phyloP scores from a whole-genome alignment of 2,329 filamentous ascomycete species.

The Fusarium tjaetaba region DNA sequence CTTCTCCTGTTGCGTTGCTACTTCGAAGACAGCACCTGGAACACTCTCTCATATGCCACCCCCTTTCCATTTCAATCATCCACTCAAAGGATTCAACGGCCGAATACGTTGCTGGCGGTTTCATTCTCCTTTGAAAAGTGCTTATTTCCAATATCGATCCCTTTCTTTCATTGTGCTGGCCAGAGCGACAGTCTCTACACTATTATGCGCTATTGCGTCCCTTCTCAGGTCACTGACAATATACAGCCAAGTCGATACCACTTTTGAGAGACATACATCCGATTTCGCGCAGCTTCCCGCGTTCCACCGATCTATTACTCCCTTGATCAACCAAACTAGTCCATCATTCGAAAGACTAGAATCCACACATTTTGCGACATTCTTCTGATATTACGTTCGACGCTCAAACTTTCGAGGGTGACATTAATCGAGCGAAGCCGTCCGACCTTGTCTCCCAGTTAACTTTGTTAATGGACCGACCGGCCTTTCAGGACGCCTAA shows the following conservation, averaged over 20 bases:
- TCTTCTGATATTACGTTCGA: conserved; percentile 1
- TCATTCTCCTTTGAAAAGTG: conserved; percentile 9
- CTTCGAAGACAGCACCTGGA: conserved; percentile 34
- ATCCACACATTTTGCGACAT: conserved; percentile 18
- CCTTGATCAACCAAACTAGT: conserved; percentile 32
- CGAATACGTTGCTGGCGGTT: conserved; percentile 35
- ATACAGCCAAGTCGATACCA: conserved; percentile 33
- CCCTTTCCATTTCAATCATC: conserved; percentile 37
- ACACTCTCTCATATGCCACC: conserved; percentile 30
- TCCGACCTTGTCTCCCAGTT: conserved; percentile 8
- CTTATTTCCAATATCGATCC: conserved; percentile 17
- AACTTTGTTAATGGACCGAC: conserved; percentile 46
- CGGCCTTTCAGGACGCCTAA: conserved; percentile 32
- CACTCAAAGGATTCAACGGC: conserved; percentile 33
- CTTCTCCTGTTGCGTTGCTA: conserved; percentile 38
- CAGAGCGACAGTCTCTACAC: conserved; percentile 12
- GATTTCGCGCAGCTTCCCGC: conserved; percentile 30
- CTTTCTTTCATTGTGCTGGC: conserved; percentile 20
- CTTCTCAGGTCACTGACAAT: conserved; percentile 33
- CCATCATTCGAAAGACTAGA: conserved; percentile 22
- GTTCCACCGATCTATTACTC: conserved; percentile 34
- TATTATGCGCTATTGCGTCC: conserved; percentile 23
- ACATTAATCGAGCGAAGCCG: conserved; percentile 29
- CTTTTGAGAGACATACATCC: conserved; percentile 24
- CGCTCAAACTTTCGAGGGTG: conserved; percentile 5